Evolutionary conservation across 768 basidiomycete species (phyloP), one percentile per base, ranked within the genome.

Genomic region (Leccinum uliginosum): DNA sequence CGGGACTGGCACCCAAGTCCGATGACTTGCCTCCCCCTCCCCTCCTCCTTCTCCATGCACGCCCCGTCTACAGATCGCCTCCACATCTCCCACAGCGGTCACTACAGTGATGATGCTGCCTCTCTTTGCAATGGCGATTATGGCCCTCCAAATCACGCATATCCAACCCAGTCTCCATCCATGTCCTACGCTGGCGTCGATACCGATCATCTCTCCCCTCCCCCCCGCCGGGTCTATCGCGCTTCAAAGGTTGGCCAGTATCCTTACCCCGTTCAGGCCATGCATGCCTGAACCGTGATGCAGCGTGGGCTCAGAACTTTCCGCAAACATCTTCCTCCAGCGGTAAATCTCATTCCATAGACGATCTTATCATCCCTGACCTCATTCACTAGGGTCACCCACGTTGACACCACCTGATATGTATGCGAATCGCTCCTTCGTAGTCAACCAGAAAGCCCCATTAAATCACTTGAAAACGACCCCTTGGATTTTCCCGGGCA

Each of bases 401-500:
- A 80, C 80, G 54, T 68, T 77, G 63, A 72, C 71, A 40, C 73
- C 71, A 6, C 64, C 71, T 29, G 80, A 83, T 54, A 75, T 83
- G 65, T 83, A 80, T 66, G 66, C 76, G 24, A 63, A 72, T 54
- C 77, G 82, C 51, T 77, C 75, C 59, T 69, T 74, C 53, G 69
- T 68, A 23, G 85, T 85, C 47, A 85, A 86, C 54, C 80, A 83
- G 63, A 87, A 87, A 66, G 64, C 78, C 26, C 64, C 78, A 40
- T 60, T 84, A 54, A 78, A 75, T 60, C 75, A 72, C 59, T 68
- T 86, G 58, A 80, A 84, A 59, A 70, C 78, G 21, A 74, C 80
- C 12, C 78, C 83, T 14, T 86, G 87, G 65, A 75, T 82, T 52
- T 86, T 84, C 68, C 75, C 84, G 14, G 76, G 75, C 57, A 89